A percentile compares a stretch with the other conserved stretches of the same genome.
Evolutionary conservation across 768 basidiomycete species (phyloP).

Genomic region (Rickenella mellea): DNA sequence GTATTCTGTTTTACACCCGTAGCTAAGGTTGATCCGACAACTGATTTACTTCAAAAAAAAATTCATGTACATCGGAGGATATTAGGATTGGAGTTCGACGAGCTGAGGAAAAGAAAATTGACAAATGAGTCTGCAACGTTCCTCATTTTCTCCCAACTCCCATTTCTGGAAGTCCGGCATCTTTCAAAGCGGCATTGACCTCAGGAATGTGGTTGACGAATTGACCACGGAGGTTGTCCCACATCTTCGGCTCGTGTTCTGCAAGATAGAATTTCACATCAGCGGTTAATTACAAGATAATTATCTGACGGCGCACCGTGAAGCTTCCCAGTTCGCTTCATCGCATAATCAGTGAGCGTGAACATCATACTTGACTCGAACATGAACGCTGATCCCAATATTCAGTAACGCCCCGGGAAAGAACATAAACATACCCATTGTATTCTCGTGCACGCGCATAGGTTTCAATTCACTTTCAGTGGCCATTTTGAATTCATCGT

Average conservation of each 20-base stretch:
- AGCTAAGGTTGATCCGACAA: no score
- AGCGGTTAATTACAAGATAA: background rate
- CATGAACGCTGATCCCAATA: slow-evolving; percentile 57
- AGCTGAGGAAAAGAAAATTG: no score
- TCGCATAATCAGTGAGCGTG: slow-evolving; percentile 55
- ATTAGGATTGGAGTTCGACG: no score
- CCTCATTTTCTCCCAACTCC: no score
- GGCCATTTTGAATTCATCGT: slow-evolving; percentile 52
- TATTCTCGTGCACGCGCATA: slow-evolving; percentile 40
- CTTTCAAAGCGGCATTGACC: slow-evolving; percentile 40
- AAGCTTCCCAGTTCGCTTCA: slow-evolving; percentile 47
- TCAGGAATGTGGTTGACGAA: slow-evolving; percentile 51
- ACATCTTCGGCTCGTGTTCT: slow-evolving; percentile 62
- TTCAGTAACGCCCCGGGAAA: no score
- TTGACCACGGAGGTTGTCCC: slow-evolving; percentile 47
- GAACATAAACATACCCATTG: slow-evolving; percentile 31
- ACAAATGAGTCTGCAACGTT: no score
- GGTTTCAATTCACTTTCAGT: slow-evolving; percentile 42
- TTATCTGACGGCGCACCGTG: slow-evolving; percentile 31
- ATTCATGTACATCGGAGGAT: no score
- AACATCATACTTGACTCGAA: slow-evolving; percentile 56
- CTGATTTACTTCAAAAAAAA: no score
- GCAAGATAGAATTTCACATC: background rate
- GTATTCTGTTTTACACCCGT: no score
- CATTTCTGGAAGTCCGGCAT: slow-evolving; percentile 30